Conservation (phyloP, 257 asterid genomes). For the Solanum paucissectum region DNA sequence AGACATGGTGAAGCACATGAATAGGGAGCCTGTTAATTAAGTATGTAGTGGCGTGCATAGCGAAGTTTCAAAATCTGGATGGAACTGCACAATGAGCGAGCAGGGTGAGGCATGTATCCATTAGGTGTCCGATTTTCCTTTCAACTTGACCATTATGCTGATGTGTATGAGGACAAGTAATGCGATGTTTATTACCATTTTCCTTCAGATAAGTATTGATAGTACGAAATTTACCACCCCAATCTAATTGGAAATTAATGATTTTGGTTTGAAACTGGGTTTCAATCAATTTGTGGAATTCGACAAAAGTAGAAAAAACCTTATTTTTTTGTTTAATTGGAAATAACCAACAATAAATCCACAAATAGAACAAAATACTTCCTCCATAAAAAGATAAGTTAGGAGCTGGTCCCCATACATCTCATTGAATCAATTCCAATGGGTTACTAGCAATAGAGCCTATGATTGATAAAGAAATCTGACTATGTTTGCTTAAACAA, state of each 20-base stretch:
- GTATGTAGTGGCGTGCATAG: background rate
- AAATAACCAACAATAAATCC: background rate
- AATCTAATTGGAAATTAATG: background rate
- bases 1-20: background rate
- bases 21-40: background rate
- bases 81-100: background rate
- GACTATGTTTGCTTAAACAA: background rate
- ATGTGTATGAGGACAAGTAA: background rate
- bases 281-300: background rate
- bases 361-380: background rate
- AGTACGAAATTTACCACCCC: background rate
- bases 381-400: background rate
- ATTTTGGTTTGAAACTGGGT: background rate
- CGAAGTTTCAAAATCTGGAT: background rate
- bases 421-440: background rate
- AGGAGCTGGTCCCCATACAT: background rate
- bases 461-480: background rate
- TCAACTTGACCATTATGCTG: background rate
- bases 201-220: background rate
- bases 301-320: background rate
- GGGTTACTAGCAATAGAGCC: background rate
- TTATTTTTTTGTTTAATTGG: background rate
- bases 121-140: background rate
- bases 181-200: background rate
- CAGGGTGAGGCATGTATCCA: background rate